Evolutionary conservation across 2,329 filamentous ascomycete genomes (phyloP), one percentile per base, ranked within the genome.

Genomic region (Neonectria sp.): DNA sequence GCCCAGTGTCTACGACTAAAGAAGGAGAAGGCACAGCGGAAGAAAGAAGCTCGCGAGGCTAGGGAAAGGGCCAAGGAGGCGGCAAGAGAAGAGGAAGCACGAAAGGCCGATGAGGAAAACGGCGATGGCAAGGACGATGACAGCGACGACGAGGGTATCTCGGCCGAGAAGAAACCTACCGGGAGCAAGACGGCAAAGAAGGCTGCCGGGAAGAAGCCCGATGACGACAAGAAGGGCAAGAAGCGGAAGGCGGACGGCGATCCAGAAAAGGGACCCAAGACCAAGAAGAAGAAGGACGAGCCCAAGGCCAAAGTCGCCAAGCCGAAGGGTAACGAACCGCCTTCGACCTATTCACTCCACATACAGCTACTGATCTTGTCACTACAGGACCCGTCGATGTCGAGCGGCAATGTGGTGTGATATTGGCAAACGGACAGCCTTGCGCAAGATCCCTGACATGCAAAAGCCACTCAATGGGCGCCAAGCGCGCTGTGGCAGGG

Each of bases 261-360:
- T 73, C 88, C 89, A n/a, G 92, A 94, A 60, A 96, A 96, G 82
- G 92, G 89, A 17, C 92, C 93, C 0, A 96, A 95, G 81, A 89
- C 91, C 71, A 97, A 97, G 85, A 97, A 97, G 85, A 97, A 97
- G 85, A 97, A 97, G 83, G 94, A 97, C 69, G 94, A 97, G 77
- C 91, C 92, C 1, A 97, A 97, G 79, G 86, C 91, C 24, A 97
- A 97, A 81, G 86, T 89, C 1, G 88, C 93, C 0, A 97, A 97
- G 76, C 92, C 93, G 0, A 97, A 97, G 85, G 94, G 89, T 90
- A 82, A 64, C 68, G 60, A 21, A 24, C 29, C 15, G 21, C 9
- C 15, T 25, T 12, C 11, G 24, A 21, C 6, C 7, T 15, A 9
- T 4, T 37, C 25, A 35, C 6, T 27, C 43, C 9, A 35, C 55